Evolutionary conservation across 1,284 basidiomycete species (phyloP), one percentile per base, ranked within the genome.

Genomic region (Rhodotorula sp.): DNA sequence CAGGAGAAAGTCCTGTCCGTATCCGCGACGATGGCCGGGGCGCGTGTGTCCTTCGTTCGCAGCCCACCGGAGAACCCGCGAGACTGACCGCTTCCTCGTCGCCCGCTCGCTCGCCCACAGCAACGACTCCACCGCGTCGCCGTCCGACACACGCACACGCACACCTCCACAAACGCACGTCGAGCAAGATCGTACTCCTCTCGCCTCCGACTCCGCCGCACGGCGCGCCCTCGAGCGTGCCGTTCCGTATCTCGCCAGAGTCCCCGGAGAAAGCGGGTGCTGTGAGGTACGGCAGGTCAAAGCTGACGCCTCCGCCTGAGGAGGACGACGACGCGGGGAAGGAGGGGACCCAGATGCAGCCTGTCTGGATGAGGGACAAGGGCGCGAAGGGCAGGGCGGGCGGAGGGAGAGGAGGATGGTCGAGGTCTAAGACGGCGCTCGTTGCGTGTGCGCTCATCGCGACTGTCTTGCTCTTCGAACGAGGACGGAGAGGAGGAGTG

Each of bases 131-230:
- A 16, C 55, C 55, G 37, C 55, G 55, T 31, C 37, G 37, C 40
- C 40, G 40, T 3, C 40, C 40, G 26, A 44, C n/a, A 7, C 37
- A 40, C 55, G 15, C 55, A 6, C n/a, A 26, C n/a, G 24, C 55
- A 1, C 65, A 67, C 31, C 40, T 63, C 37, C 60, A 67, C 60
- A 51, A 62, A n/a, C 65, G 60, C 10, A 37, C 65, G 2, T 15
- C 54, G 20, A 34, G 26, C 31, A 67, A 54, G 44, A 46, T 50
- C 18, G 46, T 50, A 15, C 59, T 50, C 40, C 37, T 67, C 55
- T 54, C 47, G 15, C 65, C 65, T 3, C 46, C 65, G 20, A 67
- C 65, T 5, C 60, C 65, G 6, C 55, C 55, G 13, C 55, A 56
- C 13, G 55, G 55, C n/a, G 37, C n/a, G 4, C 22, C 55, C 6